Evolutionary conservation across 495 filamentous ascomycete genomes (phyloP).

Genomic region (Tuber brumale): DNA sequence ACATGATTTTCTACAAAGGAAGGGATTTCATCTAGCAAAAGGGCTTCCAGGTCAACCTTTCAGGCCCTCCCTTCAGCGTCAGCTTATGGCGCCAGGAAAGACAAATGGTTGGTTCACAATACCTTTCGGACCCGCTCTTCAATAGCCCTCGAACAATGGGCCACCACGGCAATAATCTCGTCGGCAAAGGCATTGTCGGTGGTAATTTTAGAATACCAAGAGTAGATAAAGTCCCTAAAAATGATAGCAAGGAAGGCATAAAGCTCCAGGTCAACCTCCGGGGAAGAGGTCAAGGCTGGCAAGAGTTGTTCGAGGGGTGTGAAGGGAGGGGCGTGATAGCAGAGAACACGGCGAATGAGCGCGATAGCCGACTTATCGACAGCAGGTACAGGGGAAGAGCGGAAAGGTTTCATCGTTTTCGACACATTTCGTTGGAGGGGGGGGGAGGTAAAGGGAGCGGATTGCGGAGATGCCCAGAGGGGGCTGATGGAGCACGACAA

Average conservation of each 20-base stretch:
- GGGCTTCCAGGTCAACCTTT: conserved; percentile 70
- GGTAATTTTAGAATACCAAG: conserved; percentile 90
- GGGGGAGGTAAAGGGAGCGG: conserved; percentile 1
- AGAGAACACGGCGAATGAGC: conserved; percentile 62
- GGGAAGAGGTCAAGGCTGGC: conserved; percentile 84
- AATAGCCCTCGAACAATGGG: conserved; percentile 77
- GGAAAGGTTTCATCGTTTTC: conserved; percentile 1
- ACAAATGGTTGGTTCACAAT: neutral
- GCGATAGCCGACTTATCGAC: conserved; percentile 54
- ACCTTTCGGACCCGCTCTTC: conserved; percentile 76
- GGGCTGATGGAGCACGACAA: neutral
- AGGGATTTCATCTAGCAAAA: conserved; percentile 85
- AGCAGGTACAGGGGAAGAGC: conserved; percentile 42
- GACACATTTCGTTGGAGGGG: conserved; percentile 4
- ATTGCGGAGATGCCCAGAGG: neutral
- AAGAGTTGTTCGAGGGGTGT: conserved; percentile 67
- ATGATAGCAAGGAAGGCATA: conserved; percentile 87
- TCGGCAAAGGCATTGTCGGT: conserved; percentile 77
- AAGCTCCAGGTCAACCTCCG: conserved; percentile 83
- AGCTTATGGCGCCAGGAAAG: conserved; percentile 38
- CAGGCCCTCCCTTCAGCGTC: conserved; percentile 75
- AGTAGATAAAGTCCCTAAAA: conserved; percentile 72
- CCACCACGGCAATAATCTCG: conserved; percentile 81
- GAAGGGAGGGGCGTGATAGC: conserved; percentile 46
- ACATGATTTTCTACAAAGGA: conserved; percentile 74